Evolutionary conservation across 805 yeast species (phyloP).

Genomic region (Hanseniaspora thailandica): DNA sequence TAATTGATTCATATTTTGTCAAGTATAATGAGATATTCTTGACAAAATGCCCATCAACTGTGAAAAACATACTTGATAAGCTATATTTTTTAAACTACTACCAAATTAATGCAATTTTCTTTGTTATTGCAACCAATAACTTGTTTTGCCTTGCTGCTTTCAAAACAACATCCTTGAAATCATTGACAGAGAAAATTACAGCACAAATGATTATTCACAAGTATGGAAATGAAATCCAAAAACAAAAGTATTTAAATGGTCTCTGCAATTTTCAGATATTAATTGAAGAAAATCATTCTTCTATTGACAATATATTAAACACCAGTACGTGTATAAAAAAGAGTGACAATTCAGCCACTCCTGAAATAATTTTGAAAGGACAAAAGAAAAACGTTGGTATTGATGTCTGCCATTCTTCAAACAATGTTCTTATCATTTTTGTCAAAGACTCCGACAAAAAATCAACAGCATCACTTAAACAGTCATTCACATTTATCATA

Average conservation of each 20-base stretch:
- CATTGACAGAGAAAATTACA: slow-evolving; percentile 8
- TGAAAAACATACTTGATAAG: not conserved
- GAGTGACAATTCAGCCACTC: slow-evolving; percentile 29
- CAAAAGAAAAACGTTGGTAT: slow-evolving; percentile 31
- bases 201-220: slow-evolving; percentile 30
- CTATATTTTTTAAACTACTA: not conserved
- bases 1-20: not conserved
- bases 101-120: not conserved
- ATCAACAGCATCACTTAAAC: not conserved
- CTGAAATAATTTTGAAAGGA: slow-evolving; percentile 40
- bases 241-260: slow-evolving; percentile 35
- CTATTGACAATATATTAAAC: slow-evolving; percentile 43
- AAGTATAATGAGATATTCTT: not conserved
- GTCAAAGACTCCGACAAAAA: slow-evolving; percentile 2
- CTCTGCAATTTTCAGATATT: slow-evolving; percentile 57
- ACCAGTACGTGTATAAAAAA: slow-evolving; percentile 38
- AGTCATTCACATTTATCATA: not conserved
- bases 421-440: not conserved
- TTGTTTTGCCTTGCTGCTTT: slow-evolving; percentile 1
- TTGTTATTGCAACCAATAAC: not conserved
- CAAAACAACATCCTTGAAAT: not conserved
- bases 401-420: not conserved
- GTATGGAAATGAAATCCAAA: slow-evolving; percentile 34
- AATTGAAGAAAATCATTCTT: slow-evolving; percentile 47
- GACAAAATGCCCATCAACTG: not conserved